phyloP scores from a whole-genome alignment of 371 early-diverging fungal genomes.

The Globomyces sp. region DNA sequence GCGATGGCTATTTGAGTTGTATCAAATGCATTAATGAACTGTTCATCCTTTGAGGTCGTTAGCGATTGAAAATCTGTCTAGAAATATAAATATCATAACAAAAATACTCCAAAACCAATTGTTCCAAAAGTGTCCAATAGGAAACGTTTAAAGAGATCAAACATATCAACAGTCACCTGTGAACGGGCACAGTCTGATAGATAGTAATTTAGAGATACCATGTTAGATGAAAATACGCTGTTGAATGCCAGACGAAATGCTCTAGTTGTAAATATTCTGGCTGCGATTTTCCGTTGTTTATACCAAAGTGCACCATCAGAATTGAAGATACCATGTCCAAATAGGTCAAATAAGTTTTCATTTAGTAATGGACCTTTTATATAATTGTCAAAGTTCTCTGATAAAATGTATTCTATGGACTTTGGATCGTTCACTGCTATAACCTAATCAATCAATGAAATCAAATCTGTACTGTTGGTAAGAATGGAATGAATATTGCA shows the following conservation, averaged over 20 bases:
- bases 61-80: constrained; percentile 21
- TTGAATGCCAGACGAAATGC: constrained; percentile 49
- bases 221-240: constrained; percentile 20
- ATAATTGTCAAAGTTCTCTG: constrained; percentile 34
- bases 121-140: constrained; percentile 58
- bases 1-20: constrained; percentile 29
- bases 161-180: constrained; percentile 51
- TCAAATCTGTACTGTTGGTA: too few relatives aligned
- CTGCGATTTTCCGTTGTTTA: constrained; percentile 65
- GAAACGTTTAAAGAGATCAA: constrained; percentile 48
- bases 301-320: constrained; percentile 65
- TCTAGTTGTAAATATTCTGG: constrained; percentile 67
- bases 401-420: constrained; percentile 33
- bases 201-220: not conserved
- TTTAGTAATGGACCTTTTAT: constrained; percentile 38
- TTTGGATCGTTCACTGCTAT: constrained; percentile 27
- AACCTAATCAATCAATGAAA: constrained; percentile 1
- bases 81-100: not conserved
- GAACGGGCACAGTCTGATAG: not conserved
- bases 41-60: too few relatives aligned
- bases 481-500: too few relatives aligned
- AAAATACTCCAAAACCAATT: constrained; percentile 43
- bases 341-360: constrained; percentile 9
- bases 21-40: constrained; percentile 54
- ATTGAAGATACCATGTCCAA: constrained; percentile 67